These are phyloP conservation scores for Papilionanthe hybrid DNA, from an alignment of 116 monocot species.

Conservation along the genomic window DNA sequence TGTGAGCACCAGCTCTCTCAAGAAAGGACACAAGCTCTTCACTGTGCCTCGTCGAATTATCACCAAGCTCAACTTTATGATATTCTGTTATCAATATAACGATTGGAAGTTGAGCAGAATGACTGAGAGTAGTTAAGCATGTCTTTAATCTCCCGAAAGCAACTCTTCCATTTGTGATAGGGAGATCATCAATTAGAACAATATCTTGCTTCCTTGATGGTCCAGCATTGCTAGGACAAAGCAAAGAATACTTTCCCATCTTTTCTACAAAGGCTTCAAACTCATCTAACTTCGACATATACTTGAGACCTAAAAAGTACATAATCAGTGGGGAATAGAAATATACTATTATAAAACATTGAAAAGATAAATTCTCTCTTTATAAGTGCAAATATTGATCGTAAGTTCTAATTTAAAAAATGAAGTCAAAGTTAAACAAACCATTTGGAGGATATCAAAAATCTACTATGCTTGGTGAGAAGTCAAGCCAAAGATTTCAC, in stretches of 20 bases:
- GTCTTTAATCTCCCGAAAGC: conserved; percentile 59
- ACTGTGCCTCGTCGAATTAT: conserved; percentile 21
- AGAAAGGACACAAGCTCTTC: conserved; percentile 70
- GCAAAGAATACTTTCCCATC: conserved; percentile 71
- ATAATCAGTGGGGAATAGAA: conserved; percentile 6
- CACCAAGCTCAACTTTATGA: conserved; percentile 46
- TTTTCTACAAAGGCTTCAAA: conserved; percentile 81
- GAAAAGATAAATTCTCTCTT: not conserved
- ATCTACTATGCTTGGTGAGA: not conserved
- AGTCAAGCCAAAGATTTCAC: not conserved
- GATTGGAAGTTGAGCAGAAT: conserved; percentile 59
- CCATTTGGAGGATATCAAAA: not conserved
- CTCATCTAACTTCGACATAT: conserved; percentile 92
- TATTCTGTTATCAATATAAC: conserved; percentile 77
- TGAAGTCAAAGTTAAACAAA: not conserved
- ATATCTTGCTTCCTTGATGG: conserved; percentile 46
- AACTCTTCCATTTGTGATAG: conserved; percentile 68
- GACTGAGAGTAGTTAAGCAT: conserved; percentile 59
- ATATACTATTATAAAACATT: not conserved
- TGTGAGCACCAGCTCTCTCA: conserved; percentile 72
- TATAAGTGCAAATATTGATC: not conserved
- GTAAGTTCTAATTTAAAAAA: not conserved
- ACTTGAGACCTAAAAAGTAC: conserved; percentile 48
- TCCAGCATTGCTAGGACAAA: conserved; percentile 27
- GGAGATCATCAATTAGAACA: conserved; percentile 92